Evolutionary conservation across 805 yeast genomes (phyloP), one percentile per base, ranked within the genome.

Genomic region (Saturnispora kantuleensis): DNA sequence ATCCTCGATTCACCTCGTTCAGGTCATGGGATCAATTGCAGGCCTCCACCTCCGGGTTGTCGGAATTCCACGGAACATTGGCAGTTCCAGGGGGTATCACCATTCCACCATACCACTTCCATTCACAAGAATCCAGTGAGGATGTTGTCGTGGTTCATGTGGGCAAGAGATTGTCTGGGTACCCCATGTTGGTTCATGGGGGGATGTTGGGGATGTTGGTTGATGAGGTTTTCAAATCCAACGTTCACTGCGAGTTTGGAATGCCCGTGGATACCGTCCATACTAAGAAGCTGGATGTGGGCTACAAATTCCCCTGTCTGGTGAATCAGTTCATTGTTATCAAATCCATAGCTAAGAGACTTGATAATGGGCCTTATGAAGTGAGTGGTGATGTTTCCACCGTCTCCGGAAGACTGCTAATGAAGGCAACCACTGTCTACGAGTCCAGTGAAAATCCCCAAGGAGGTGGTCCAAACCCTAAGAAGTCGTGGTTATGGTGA

Each of bases 151-250:
- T 87, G 5, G 68, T 85, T 21, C 94, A 86, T 57, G 70, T 83
- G 42, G 96, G 97, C 0, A 77, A 81, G 56, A 74, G 73, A 49
- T 61, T 88, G 16, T 79, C 90, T 36, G 97, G 97, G 1, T 88
- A 82, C 58, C 97, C 96, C 2, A 81, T 85, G 53, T 64, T 89
- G 15, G 73, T 86, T 3, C 97, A 88, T 58, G 97, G 97, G 3
- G 97, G 97, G 0, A 75, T 89, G 28, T 59, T 88, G 29, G 94
- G 89, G 8, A 80, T 94, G 0, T 65, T 88, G 1, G 64, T 87
- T 44, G 93, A 86, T 56, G 95, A 88, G 52, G 71, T 83, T 6
- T 73, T 81, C 64, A 79, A 79, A 51, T 43, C 55, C 12, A 50
- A 52, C 34, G 52, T 58, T 17, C 50, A 54, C 10, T 49, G 51